Evolutionary conservation across 805 yeast genomes (phyloP).

Genomic region (Saccharomycopsis sp.): DNA sequence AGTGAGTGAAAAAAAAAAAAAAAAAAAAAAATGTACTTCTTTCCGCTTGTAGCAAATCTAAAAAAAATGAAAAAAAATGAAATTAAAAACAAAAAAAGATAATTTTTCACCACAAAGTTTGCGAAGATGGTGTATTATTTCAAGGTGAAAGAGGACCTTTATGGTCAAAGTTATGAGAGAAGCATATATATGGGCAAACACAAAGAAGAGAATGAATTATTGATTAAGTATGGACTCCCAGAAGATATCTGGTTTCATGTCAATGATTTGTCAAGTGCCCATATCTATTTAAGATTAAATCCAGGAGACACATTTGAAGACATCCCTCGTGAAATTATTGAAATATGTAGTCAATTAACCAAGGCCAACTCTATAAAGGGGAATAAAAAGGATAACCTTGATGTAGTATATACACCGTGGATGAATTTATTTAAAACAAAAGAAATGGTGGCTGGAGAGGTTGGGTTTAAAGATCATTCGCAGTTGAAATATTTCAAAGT

Average conservation of each 20-base stretch:
- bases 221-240: slow-evolving; percentile 57
- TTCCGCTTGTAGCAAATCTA: too few relatives aligned
- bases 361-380: slow-evolving; percentile 75
- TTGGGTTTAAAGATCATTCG: slow-evolving; percentile 57
- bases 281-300: slow-evolving; percentile 54
- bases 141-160: slow-evolving; percentile 27
- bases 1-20: too few relatives aligned
- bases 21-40: too few relatives aligned
- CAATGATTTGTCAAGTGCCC: slow-evolving; percentile 71
- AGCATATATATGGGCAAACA: slow-evolving; percentile 72
- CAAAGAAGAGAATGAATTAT: slow-evolving; percentile 58
- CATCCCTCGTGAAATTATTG: neutral
- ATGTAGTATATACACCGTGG: slow-evolving; percentile 70
- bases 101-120: too few relatives aligned
- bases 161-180: slow-evolving; percentile 28
- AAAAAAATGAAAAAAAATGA: too few relatives aligned
- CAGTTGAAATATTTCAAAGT: slow-evolving; percentile 47
- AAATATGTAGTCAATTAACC: slow-evolving; percentile 55
- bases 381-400: slow-evolving; percentile 58
- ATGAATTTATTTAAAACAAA: slow-evolving; percentile 58
- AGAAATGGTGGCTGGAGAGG: slow-evolving; percentile 74
- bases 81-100: too few relatives aligned
- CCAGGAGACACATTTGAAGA: neutral
- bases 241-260: slow-evolving; percentile 78
- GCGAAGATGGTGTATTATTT: slow-evolving; percentile 41